Evolutionary conservation across 768 basidiomycete species (phyloP), one percentile per base, ranked within the genome.

Genomic region (Lepiota brunneoincarnata): DNA sequence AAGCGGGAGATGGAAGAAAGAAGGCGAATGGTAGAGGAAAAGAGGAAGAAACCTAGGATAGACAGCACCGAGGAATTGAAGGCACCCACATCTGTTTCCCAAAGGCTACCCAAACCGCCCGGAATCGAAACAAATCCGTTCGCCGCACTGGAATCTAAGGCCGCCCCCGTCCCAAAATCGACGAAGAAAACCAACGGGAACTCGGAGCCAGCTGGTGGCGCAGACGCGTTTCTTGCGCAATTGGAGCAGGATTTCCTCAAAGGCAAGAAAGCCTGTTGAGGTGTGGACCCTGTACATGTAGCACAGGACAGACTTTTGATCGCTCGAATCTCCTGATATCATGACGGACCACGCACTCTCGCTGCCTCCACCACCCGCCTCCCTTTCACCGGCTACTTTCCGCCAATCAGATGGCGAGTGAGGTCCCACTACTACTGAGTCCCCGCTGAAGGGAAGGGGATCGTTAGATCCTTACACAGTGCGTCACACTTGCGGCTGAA

Each of bases 1-100:
- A 88, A 87, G 66, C 73, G 84, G 55, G 86, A 90, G 53, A 59
- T 89, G 1, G 89, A 89, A 64, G 86, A 89, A 62, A 72, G 89
- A 60, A 69, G 78, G 50, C 75, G 75, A 59, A 36, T 82, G 56
- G 59, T 91, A 20, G 85, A 87, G 41, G 86, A 84, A 21, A 89
- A 89, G 68, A 76, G 87, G 58, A 75, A 75, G 61, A 91, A 89
- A 55, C 48, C 58, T 40, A 58, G 59, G 35, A 51, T 56, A 24
- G 56, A 49, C 31, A 56, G 47, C 17, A 45, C 53, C n/a, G 51
- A 40, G 18, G 50, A 53, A 42, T 36, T 56, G 18, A 21, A 37
- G 11, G n/a, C 15, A 14, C 58, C 7, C 50, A 23, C 38, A 21
- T 48, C 45, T 10, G 40, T 47, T 10, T 31, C 12, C 34, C 38